Conservation (phyloP, 495 filamentous ascomycete species). For the Neurospora discreta region DNA sequence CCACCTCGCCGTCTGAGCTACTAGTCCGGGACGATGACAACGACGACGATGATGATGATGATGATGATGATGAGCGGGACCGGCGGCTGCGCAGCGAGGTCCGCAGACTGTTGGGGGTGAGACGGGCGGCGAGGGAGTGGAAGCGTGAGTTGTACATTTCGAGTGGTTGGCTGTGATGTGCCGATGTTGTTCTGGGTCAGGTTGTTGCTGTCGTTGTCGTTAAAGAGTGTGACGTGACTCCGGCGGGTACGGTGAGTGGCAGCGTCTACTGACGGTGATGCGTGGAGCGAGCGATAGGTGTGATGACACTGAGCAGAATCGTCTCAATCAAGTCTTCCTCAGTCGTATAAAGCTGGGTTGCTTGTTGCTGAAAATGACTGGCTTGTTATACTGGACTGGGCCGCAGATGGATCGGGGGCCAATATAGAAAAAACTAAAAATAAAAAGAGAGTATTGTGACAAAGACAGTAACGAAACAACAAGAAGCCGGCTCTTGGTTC, state of each 20-base stretch:
- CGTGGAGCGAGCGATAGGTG: neutral
- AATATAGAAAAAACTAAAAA: too few relatives aligned
- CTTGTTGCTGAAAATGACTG: neutral
- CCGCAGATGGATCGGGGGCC: too few relatives aligned
- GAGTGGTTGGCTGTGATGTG: neutral
- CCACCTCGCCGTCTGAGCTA: conserved; percentile 16
- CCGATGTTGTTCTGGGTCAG: neutral
- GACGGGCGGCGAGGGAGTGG: conserved; percentile 37
- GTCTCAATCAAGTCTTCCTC: neutral
- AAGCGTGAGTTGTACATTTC: conserved; percentile 38
- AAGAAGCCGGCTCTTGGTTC: neutral
- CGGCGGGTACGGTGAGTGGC: neutral
- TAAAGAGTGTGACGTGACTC: neutral
- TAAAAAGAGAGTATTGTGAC: neutral
- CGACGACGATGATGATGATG: conserved; percentile 24
- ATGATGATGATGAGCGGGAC: conserved; percentile 31
- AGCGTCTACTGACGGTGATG: neutral
- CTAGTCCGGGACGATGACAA: conserved; percentile 26
- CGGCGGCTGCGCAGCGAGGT: conserved; percentile 34
- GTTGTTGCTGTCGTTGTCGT: neutral
- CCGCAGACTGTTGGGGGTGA: conserved; percentile 34
- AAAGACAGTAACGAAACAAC: neutral
- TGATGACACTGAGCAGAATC: neutral
- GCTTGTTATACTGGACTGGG: neutral
- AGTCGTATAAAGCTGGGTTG: neutral